These are phyloP conservation scores for Pleurozium schreberi DNA, from an alignment of 225 moss, liverwort and hornwort genomes.

Conservation along the genomic window DNA sequence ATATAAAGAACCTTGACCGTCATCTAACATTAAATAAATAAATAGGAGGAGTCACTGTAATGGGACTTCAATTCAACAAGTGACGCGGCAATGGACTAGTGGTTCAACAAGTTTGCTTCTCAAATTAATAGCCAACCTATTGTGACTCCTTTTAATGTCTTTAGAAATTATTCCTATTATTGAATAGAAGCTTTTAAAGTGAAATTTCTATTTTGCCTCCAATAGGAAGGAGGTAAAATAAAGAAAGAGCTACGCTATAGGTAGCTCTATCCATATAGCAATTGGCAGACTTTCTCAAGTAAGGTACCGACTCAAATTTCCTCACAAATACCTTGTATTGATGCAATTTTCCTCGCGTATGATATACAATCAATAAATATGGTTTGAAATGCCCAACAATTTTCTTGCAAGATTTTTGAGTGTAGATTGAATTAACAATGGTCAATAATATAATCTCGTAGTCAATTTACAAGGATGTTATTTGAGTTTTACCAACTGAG, in stretches of 20 bases:
- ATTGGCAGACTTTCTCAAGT: accelerated
- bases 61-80: neutral
- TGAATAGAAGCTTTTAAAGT: neutral
- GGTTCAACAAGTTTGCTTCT: neutral
- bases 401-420: neutral
- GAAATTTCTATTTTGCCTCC: neutral
- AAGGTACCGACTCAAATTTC: neutral
- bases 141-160: accelerated
- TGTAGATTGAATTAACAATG: neutral
- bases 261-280: neutral
- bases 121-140: accelerated
- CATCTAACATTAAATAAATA: no score
- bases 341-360: no score
- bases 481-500: no score
- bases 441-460: neutral
- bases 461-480: neutral
- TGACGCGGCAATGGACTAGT: accelerated
- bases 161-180: accelerated
- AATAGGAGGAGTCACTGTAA: accelerated
- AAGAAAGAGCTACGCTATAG: accelerated
- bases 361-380: accelerated
- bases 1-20: no score
- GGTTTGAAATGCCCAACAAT: neutral
- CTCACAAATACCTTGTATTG: no score
- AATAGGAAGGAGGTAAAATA: neutral